Percentiles rank a stretch among this genome's conserved stretches.
Conservation (phyloP, 768 basidiomycete genomes). For the Lactifluus volemus region DNA sequence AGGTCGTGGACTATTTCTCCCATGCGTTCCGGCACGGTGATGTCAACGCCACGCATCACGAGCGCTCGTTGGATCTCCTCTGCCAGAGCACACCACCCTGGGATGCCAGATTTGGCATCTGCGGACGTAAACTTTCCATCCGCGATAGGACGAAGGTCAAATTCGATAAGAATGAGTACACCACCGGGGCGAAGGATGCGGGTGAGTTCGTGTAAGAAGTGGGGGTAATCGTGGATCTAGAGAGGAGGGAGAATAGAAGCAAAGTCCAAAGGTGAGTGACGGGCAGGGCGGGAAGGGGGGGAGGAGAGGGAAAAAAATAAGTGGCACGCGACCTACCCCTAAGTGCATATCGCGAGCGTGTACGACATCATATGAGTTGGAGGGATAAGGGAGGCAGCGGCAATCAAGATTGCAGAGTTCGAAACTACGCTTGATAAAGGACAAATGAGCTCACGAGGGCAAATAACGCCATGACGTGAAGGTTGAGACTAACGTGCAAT, state of each 20-base stretch:
- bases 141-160: conserved; percentile 43
- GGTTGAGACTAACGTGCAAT: conserved; percentile 54
- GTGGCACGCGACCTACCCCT: conserved; percentile 38
- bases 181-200: conserved; percentile 66
- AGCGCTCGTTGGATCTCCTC: conserved; percentile 52
- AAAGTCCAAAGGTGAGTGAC: no score
- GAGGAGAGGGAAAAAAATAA: conserved; percentile 9
- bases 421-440: conserved; percentile 35
- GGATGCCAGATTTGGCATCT: conserved; percentile 29
- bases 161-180: conserved; percentile 57
- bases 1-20: conserved; percentile 39
- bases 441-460: background rate
- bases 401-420: conserved; percentile 64
- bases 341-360: conserved; percentile 63
- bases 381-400: conserved; percentile 52
- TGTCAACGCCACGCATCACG: conserved; percentile 42
- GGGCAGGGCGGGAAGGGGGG: background rate
- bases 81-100: conserved; percentile 59
- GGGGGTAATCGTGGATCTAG: conserved; percentile 55
- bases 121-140: conserved; percentile 34
- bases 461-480: background rate
- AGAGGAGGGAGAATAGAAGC: background rate
- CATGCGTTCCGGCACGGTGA: conserved; percentile 49
- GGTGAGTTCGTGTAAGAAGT: conserved; percentile 49
- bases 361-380: conserved; percentile 55